Conservation (phyloP, 2,329 filamentous ascomycete species). For the Onygena corvina region DNA sequence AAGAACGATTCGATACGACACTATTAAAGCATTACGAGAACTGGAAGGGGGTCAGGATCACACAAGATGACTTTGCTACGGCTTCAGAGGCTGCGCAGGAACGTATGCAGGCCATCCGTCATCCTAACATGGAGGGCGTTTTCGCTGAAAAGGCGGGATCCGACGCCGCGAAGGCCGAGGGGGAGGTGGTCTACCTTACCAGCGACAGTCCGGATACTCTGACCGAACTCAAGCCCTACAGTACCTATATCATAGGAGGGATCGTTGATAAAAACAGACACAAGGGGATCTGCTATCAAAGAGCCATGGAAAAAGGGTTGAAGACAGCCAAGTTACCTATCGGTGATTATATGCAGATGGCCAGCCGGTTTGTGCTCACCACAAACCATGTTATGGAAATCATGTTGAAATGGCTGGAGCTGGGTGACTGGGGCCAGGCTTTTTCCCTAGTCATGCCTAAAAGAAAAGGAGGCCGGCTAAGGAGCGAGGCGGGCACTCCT, state of each 20-base stretch:
- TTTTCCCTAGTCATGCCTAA: constrained; percentile 83
- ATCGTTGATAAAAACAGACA: constrained; percentile 93
- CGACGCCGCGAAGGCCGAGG: constrained; percentile 29
- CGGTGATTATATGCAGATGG: constrained; percentile 88
- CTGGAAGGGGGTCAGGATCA: constrained; percentile 69
- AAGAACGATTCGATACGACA: constrained; percentile 65
- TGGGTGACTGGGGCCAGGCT: constrained; percentile 79
- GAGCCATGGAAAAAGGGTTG: constrained; percentile 61
- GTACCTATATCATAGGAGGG: constrained; percentile 84
- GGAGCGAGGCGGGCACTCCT: constrained; percentile 1
- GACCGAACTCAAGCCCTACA: constrained; percentile 70
- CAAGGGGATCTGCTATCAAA: constrained; percentile 83
- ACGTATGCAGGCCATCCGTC: constrained; percentile 49
- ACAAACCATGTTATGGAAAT: constrained; percentile 97
- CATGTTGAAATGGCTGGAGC: constrained; percentile 85
- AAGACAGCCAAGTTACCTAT: constrained; percentile 87
- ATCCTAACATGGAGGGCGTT: constrained; percentile 49
- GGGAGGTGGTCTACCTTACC: constrained; percentile 72
- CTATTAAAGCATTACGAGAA: constrained; percentile 57
- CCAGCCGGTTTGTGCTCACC: constrained; percentile 69
- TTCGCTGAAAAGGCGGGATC: constrained; percentile 31
- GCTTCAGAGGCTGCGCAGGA: constrained; percentile 54
- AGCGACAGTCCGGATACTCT: constrained; percentile 84
- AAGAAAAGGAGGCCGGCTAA: constrained; percentile 46
- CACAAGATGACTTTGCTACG: constrained; percentile 60